phyloP scores from a whole-genome alignment of 2,329 filamentous ascomycete genomes.

The Verticillium albo-atrum region DNA sequence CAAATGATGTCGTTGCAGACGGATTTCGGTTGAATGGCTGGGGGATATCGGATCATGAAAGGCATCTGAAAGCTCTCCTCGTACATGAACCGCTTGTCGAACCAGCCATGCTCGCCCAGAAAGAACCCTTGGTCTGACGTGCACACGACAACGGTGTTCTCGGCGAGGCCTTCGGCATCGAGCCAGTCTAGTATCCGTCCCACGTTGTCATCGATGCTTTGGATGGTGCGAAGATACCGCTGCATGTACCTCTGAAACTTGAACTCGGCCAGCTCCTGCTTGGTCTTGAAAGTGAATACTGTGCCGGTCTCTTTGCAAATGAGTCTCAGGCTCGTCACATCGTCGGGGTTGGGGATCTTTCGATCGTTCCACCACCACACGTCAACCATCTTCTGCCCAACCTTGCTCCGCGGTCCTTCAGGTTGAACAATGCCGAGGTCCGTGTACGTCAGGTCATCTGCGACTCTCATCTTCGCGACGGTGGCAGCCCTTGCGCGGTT shows the following conservation, averaged over 20 bases:
- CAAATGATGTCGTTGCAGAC: slow-evolving; percentile 44
- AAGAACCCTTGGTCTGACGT: slow-evolving; percentile 53
- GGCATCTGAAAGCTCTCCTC: slow-evolving; percentile 55
- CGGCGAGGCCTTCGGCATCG: slow-evolving; percentile 31
- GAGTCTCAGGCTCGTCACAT: slow-evolving; percentile 25
- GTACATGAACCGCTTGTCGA: slow-evolving; percentile 56
- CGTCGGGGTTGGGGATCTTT: slow-evolving; percentile 32
- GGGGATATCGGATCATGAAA: slow-evolving; percentile 42
- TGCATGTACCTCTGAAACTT: slow-evolving; percentile 56
- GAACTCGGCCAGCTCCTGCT: slow-evolving; percentile 41
- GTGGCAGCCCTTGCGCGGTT: slow-evolving; percentile 44
- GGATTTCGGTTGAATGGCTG: slow-evolving; percentile 29
- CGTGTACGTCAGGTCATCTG: slow-evolving; percentile 45
- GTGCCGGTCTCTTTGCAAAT: slow-evolving; percentile 41
- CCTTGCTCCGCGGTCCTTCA: slow-evolving; percentile 35
- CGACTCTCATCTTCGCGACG: slow-evolving; percentile 46
- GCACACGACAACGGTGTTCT: slow-evolving; percentile 49
- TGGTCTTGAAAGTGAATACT: slow-evolving; percentile 38
- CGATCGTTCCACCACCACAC: slow-evolving; percentile 22
- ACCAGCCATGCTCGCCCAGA: slow-evolving; percentile 53
- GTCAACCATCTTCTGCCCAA: slow-evolving; percentile 15
- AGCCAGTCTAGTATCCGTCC: slow-evolving; percentile 42
- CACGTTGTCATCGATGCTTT: slow-evolving; percentile 47
- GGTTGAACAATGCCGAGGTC: slow-evolving; percentile 44
- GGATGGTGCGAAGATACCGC: slow-evolving; percentile 47